Evolutionary conservation across 176 grass and related monocot species (phyloP).

Genomic region (Oryza nivara): DNA sequence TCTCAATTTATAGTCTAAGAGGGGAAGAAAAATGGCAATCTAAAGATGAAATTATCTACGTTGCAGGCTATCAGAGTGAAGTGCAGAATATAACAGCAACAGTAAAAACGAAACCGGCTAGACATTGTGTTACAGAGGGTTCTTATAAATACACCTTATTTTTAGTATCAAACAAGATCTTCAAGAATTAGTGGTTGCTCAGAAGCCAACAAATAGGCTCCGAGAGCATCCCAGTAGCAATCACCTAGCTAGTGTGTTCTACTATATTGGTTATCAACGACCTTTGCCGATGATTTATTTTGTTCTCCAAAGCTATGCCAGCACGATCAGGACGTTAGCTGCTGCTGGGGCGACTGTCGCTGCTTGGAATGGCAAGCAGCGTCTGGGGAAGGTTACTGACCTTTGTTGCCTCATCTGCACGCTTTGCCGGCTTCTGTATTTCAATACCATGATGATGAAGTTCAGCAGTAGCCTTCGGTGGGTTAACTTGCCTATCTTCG

Average conservation of each 20-base stretch:
- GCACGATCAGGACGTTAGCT: slow-evolving; percentile 8
- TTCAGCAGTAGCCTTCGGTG: slow-evolving; percentile 26
- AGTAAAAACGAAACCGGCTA: neutral
- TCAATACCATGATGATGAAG: slow-evolving; percentile 41
- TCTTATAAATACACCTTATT: slow-evolving; percentile 17
- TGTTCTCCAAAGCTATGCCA: neutral
- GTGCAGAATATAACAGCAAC: neutral
- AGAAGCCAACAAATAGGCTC: slow-evolving; percentile 24
- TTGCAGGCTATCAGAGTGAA: neutral
- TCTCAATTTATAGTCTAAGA: neutral
- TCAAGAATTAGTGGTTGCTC: slow-evolving; percentile 34
- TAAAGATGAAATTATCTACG: neutral
- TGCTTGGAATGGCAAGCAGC: slow-evolving; percentile 17
- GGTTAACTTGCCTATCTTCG: slow-evolving; percentile 48
- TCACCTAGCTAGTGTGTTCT: slow-evolving; percentile 1
- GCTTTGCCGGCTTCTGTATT: slow-evolving; percentile 49
- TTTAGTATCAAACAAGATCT: neutral
- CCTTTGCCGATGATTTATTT: slow-evolving; percentile 35
- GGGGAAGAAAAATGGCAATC: neutral
- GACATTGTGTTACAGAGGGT: slow-evolving; percentile 7
- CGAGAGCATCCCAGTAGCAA: slow-evolving; percentile 5
- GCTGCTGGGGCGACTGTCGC: slow-evolving; percentile 34
- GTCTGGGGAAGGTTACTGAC: slow-evolving; percentile 34
- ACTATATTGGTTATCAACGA: slow-evolving; percentile 30
- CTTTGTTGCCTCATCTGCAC: slow-evolving; percentile 50